Conservation (phyloP, 129 eudicot species). For the Glebionis coronaria region DNA sequence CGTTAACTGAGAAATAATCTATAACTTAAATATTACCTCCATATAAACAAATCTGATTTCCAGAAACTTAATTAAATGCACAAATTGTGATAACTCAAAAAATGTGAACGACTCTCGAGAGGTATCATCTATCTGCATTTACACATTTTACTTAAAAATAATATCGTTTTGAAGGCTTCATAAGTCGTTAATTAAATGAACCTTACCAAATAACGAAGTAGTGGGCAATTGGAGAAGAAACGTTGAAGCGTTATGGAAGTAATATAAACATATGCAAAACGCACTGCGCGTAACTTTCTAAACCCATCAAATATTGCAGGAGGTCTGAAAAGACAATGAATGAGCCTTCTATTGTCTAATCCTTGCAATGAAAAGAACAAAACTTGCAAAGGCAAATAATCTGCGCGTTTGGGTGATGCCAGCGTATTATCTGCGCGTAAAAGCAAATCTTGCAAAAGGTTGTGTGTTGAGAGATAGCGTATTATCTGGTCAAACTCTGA, state of each 20-base stretch:
- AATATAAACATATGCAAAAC: not conserved
- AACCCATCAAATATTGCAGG: not conserved
- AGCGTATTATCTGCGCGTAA: no score
- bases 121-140: not conserved
- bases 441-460: no score
- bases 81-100: not conserved
- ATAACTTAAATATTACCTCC: not conserved
- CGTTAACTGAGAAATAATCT: not conserved
- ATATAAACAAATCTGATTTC: not conserved
- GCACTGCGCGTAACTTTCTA: not conserved
- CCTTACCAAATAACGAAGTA: not conserved
- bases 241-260: not conserved
- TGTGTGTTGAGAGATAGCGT: no score
- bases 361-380: no score
- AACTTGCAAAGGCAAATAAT: no score
- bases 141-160: no score
- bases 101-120: not conserved
- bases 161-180: not conserved
- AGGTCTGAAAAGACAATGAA: not conserved
- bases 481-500: no score
- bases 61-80: not conserved
- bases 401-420: no score
- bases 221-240: not conserved
- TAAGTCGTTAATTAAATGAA: not conserved
- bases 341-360: no score